These are phyloP conservation scores for Cercospora brassicicola DNA, from an alignment of 2,329 filamentous ascomycete species.

Conservation along the genomic window DNA sequence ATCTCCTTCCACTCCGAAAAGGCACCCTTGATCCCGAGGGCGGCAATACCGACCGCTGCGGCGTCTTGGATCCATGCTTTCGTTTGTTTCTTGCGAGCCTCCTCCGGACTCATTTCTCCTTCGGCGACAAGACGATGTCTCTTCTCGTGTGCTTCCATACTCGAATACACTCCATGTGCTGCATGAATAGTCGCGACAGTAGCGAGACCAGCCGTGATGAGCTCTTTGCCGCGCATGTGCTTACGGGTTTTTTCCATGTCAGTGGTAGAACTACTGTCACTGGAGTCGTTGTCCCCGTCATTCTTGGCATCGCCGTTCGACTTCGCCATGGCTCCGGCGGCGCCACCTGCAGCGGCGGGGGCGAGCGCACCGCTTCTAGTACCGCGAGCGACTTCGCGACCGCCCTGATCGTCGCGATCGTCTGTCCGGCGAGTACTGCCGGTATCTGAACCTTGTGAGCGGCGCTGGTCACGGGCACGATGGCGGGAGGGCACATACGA, in stretches of 20 bases:
- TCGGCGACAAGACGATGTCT: conserved; percentile 60
- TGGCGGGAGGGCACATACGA: conserved; percentile 54
- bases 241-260: conserved; percentile 64
- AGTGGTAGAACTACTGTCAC: conserved; percentile 41
- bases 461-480: conserved; percentile 43
- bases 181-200: conserved; percentile 70
- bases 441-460: conserved; percentile 44
- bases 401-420: conserved; percentile 32
- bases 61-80: conserved; percentile 65
- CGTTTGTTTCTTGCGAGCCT: conserved; percentile 62
- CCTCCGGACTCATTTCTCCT: conserved; percentile 62
- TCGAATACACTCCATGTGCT: conserved; percentile 63
- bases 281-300: conserved; percentile 26
- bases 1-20: conserved; percentile 68
- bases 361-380: conserved; percentile 43
- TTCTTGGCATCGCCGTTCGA: conserved; percentile 5
- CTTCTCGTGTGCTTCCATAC: conserved; percentile 63
- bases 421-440: conserved; percentile 40
- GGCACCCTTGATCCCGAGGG: conserved; percentile 66
- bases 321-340: conserved; percentile 36
- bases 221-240: conserved; percentile 66
- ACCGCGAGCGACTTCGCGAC: conserved; percentile 40
- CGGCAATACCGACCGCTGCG: conserved; percentile 66
- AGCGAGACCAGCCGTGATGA: conserved; percentile 65
- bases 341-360: conserved; percentile 43